Conservation (phyloP, 2,329 filamentous ascomycete genomes). For the Monosporascus sp. region DNA sequence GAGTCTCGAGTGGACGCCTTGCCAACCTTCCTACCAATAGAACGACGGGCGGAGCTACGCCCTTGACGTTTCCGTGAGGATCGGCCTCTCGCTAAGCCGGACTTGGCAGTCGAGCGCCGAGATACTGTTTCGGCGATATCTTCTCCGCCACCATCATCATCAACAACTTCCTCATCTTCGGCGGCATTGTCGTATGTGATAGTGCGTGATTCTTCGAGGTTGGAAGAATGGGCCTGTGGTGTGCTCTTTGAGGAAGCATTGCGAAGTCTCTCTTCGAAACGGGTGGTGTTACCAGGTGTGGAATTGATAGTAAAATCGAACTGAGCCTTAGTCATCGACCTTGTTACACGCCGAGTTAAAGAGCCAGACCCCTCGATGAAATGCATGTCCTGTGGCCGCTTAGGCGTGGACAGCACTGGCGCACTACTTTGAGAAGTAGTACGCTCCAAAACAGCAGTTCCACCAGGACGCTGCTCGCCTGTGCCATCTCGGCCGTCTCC, state of each 20-base stretch:
- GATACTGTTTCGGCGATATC: neutral
- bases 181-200: constrained; percentile 7
- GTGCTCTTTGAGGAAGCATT: constrained; percentile 2
- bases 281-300: constrained; percentile 3
- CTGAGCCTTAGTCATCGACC: constrained; percentile 8
- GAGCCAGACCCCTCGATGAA: neutral
- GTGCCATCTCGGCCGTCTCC: neutral
- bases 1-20: neutral
- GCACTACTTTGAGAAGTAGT: neutral
- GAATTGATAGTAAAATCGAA: neutral
- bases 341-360: constrained; percentile 9
- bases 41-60: constrained; percentile 4
- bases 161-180: neutral
- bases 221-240: constrained; percentile 5
- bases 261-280: constrained; percentile 9
- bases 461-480: neutral
- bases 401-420: neutral
- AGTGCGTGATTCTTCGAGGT: constrained; percentile 15
- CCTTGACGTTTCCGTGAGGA: constrained; percentile 5
- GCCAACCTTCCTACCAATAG: constrained; percentile 1
- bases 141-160: neutral
- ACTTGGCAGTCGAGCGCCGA: neutral
- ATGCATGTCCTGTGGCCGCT: neutral
- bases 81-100: neutral
- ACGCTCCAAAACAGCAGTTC: neutral